Evolutionary conservation across 768 basidiomycete species (phyloP), one percentile per base, ranked within the genome.

Genomic region (Serendipita sp.): DNA sequence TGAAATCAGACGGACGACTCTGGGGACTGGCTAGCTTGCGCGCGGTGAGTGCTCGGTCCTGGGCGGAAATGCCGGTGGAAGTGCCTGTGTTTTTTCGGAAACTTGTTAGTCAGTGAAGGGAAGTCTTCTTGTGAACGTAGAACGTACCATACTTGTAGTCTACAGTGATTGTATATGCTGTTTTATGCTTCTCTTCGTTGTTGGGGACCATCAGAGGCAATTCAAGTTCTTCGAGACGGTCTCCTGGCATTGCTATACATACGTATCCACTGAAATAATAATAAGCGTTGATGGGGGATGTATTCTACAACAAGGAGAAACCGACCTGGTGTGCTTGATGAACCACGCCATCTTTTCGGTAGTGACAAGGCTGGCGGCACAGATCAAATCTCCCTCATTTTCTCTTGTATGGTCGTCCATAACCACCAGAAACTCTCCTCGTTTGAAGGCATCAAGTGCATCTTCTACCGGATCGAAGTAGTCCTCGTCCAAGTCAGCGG

Each of bases 331-430:
- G 71, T 94, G 85, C 70, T 88, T 87, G 71, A 99, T 93, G 81
- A 99, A 88, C 91, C 91, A 99, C 0, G 96, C 95, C 96, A 99
- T 98, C 70, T 93, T 90, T 73, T 97, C 90, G 1, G 91, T 90
- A 42, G 93, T 91, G 67, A 90, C 84, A 60, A 83, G 81, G 26
- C 79, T 78, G 2, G 83, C 96, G 14, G 95, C 83, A 69, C 92
- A 86, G 70, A 97, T 91, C 63, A 99, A 75, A 72, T 99, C 96
- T 1, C 96, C 95, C 71, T 99, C 96, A 71, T 99, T 99, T 75
- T 99, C 96, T 64, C 96, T 78, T 66, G 79, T 78, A 74, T 96
- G 90, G 73, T 98, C 95, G 72, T 99, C 96, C 87, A 97, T 92
- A 3, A 98, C 96, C 1, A 99, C 89, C 62, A 99, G 78, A 66